A percentile compares a stretch with the other conserved stretches of the same genome.
Evolutionary conservation across 257 asterid species (phyloP).

Genomic region (Nicotiana otophora): DNA sequence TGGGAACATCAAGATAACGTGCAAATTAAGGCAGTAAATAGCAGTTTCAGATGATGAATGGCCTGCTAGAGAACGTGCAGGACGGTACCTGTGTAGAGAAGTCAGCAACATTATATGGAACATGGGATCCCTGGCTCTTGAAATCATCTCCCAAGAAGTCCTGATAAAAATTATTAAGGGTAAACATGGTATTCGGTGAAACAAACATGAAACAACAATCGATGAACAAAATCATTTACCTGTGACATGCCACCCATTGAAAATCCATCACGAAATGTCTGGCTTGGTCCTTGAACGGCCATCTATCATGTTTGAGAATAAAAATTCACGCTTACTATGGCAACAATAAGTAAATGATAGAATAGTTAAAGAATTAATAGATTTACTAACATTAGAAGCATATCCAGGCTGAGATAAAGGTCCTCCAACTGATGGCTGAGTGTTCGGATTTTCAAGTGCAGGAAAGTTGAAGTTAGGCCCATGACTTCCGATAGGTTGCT

Average conservation of each 20-base stretch:
- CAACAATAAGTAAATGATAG: background rate
- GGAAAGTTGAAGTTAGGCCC: conserved; percentile 73
- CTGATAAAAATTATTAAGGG: conserved; percentile 34
- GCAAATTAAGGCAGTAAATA: conserved; percentile 7
- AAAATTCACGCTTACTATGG: background rate
- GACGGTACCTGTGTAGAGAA: conserved; percentile 76
- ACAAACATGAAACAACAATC: background rate
- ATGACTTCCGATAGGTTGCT: conserved; percentile 66
- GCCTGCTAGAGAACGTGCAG: background rate
- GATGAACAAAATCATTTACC: conserved; percentile 32
- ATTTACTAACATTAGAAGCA: conserved; percentile 68
- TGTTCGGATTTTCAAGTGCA: conserved; percentile 72
- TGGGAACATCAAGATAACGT: background rate
- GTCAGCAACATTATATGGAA: conserved; percentile 77
- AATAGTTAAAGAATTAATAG: conserved; percentile 5
- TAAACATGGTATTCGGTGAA: background rate
- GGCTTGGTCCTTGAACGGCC: conserved; percentile 66
- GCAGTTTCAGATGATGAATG: conserved; percentile 5
- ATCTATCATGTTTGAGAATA: conserved; percentile 18
- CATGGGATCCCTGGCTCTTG: conserved; percentile 98
- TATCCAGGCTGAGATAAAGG: conserved; percentile 91
- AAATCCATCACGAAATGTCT: conserved; percentile 76
- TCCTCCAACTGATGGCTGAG: conserved; percentile 84
- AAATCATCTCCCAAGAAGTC: conserved; percentile 93
- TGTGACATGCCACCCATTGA: conserved; percentile 95